Evolutionary conservation across 352 stramenopile species (phyloP).

Genomic region (Phytophthora europaea): DNA sequence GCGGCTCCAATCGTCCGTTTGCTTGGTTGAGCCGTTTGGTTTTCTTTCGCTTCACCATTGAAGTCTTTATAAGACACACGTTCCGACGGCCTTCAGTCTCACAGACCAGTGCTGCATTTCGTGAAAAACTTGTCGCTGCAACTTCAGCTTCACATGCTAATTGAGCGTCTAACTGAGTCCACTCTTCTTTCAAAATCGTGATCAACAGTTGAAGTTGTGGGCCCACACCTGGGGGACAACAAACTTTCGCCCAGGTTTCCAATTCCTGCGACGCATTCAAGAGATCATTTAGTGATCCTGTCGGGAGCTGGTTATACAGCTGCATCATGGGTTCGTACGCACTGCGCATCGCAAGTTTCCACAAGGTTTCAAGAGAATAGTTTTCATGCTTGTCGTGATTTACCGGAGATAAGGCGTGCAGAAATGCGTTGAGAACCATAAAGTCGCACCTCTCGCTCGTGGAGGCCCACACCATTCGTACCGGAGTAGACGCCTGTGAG

Average conservation of each 20-base stretch:
- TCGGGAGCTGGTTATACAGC: constrained; percentile 39
- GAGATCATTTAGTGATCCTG: constrained; percentile 49
- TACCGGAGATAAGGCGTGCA: constrained; percentile 60
- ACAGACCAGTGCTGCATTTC: background rate
- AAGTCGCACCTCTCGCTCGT: constrained; percentile 51
- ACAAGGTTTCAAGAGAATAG: constrained; percentile 39
- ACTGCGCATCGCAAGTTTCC: constrained; percentile 49
- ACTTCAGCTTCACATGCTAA: constrained; percentile 11
- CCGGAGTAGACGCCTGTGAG: background rate
- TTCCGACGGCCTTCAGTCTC: background rate
- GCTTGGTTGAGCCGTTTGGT: background rate
- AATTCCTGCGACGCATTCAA: constrained; percentile 26
- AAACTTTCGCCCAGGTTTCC: background rate
- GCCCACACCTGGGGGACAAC: constrained; percentile 31
- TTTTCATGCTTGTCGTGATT: constrained; percentile 41
- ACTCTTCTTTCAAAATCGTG: constrained; percentile 31
- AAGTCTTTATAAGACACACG: background rate
- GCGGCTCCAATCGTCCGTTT: constrained; percentile 12
- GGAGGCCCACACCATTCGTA: constrained; percentile 24
- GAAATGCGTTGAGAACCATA: constrained; percentile 56
- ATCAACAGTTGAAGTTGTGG: constrained; percentile 45
- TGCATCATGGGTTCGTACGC: constrained; percentile 35
- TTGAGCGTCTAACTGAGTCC: constrained; percentile 16
- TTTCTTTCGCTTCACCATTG: constrained; percentile 10
- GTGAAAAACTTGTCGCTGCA: background rate